Evolutionary conservation across 805 yeast species (phyloP).

Genomic region (Teunomyces gatunensis): DNA sequence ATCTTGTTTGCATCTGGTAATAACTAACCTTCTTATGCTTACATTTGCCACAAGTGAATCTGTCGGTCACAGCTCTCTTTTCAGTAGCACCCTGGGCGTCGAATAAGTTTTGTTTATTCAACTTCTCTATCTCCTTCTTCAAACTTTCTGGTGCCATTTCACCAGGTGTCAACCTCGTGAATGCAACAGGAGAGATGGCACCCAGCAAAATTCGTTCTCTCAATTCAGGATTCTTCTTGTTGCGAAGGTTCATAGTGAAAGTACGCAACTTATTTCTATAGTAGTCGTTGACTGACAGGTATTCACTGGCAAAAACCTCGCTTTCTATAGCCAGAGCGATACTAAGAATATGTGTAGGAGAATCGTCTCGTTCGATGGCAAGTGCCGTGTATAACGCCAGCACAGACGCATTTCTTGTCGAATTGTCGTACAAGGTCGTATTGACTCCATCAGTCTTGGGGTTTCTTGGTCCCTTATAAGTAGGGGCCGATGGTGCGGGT

Average conservation of each 20-base stretch:
- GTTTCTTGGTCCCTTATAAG: slow-evolving; percentile 59
- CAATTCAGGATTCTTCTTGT: slow-evolving; percentile 84
- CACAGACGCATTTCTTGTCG: slow-evolving; percentile 81
- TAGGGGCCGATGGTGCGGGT: slow-evolving; percentile 16
- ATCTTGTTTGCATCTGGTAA: slow-evolving; percentile 96
- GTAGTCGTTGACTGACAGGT: slow-evolving; percentile 52
- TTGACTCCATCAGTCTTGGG: slow-evolving; percentile 79
- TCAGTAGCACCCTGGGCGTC: slow-evolving; percentile 98
- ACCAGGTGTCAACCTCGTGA: slow-evolving; percentile 83
- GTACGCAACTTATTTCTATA: slow-evolving; percentile 86
- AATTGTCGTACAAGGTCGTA: slow-evolving; percentile 65
- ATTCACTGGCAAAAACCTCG: slow-evolving; percentile 63
- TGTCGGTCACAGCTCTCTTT: slow-evolving; percentile 91
- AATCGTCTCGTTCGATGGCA: slow-evolving; percentile 70
- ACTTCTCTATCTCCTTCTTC: slow-evolving; percentile 78
- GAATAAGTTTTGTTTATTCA: slow-evolving; percentile 84
- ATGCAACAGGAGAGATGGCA: slow-evolving; percentile 60
- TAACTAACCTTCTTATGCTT: slow-evolving; percentile 95
- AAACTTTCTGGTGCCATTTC: slow-evolving; percentile 94
- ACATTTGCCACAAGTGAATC: slow-evolving; percentile 97
- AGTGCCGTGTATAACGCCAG: slow-evolving; percentile 85
- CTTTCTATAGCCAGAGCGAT: slow-evolving; percentile 71
- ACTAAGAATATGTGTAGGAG: slow-evolving; percentile 56
- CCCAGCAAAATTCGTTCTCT: slow-evolving; percentile 66
- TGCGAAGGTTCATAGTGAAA: slow-evolving; percentile 80